phyloP scores from a whole-genome alignment of 176 grass and related monocot genomes.

The Lolium rigidum region DNA sequence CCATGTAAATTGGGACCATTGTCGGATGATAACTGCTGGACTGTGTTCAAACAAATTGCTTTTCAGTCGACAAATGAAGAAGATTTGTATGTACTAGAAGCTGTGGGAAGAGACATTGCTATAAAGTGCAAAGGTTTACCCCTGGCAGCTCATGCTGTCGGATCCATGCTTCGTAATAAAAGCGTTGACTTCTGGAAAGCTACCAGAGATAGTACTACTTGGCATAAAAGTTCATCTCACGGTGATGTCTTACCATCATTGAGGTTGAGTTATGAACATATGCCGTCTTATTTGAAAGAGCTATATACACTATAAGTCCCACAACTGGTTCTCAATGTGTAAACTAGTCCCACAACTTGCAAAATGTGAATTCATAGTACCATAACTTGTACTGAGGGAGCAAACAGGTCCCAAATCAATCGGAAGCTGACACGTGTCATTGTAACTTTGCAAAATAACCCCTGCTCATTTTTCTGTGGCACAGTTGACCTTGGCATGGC shows the following conservation, averaged over 20 bases:
- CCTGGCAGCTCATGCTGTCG: slow-evolving; percentile 24
- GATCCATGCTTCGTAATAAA: slow-evolving; percentile 31
- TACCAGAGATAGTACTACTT: slow-evolving; percentile 23
- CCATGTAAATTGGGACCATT: not conserved
- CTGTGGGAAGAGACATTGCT: slow-evolving; percentile 20
- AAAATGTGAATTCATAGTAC: too few species aligned
- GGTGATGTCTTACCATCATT: not conserved
- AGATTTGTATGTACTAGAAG: not conserved
- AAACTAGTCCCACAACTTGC: too few species aligned
- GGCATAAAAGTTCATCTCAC: slow-evolving; percentile 12
- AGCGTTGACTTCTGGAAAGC: slow-evolving; percentile 22
- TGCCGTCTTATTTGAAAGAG: slow-evolving; percentile 28
- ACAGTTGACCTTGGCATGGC: too few species aligned
- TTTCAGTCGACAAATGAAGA: not conserved
- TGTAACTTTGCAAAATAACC: too few species aligned
- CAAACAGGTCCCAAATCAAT: too few species aligned
- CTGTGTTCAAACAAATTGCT: slow-evolving; percentile 21
- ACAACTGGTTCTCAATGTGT: too few species aligned
- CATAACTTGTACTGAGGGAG: too few species aligned
- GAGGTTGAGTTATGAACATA: slow-evolving; percentile 25
- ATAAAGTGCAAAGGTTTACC: slow-evolving; percentile 24
- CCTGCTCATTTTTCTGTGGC: too few species aligned
- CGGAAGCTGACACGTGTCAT: too few species aligned
- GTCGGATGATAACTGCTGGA: slow-evolving; percentile 15
- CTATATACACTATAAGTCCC: too few species aligned